phyloP scores from a whole-genome alignment of 2,329 filamentous ascomycete genomes.

The Apiospora koreana region DNA sequence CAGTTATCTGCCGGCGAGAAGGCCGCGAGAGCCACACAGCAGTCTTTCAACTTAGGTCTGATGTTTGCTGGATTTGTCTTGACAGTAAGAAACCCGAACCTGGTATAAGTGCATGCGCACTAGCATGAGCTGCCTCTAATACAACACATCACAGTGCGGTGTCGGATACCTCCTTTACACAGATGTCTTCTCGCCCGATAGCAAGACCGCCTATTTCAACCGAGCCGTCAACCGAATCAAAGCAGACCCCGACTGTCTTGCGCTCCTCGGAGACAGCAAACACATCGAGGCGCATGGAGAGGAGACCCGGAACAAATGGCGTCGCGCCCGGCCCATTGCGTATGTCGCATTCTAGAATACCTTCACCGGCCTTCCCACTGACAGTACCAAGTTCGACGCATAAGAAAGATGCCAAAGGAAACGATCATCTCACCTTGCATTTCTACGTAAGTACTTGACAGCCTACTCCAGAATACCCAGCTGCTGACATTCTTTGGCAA shows the following conservation, averaged over 20 bases:
- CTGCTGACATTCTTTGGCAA: conserved; percentile 26
- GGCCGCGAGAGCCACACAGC: conserved; percentile 81
- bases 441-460: conserved; percentile 66
- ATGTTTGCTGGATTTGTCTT: conserved; percentile 73
- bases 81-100: conserved; percentile 57
- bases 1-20: conserved; percentile 78
- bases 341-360: conserved; percentile 31
- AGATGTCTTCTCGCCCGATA: conserved; percentile 82
- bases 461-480: not conserved
- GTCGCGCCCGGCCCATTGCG: conserved; percentile 63
- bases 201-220: conserved; percentile 87
- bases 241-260: conserved; percentile 68
- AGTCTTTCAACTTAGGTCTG: conserved; percentile 84
- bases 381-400: conserved; percentile 57
- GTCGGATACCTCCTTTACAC: conserved; percentile 77
- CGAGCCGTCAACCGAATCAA: conserved; percentile 80
- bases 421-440: conserved; percentile 80
- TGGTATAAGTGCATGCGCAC: not conserved
- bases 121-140: not conserved
- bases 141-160: conserved; percentile 55
- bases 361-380: conserved; percentile 23
- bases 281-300: conserved; percentile 83
- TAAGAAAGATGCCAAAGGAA: conserved; percentile 71
- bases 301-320: conserved; percentile 79
- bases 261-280: conserved; percentile 72